phyloP scores from a whole-genome alignment of 805 yeast species.

The Myxozyma sirexii region DNA sequence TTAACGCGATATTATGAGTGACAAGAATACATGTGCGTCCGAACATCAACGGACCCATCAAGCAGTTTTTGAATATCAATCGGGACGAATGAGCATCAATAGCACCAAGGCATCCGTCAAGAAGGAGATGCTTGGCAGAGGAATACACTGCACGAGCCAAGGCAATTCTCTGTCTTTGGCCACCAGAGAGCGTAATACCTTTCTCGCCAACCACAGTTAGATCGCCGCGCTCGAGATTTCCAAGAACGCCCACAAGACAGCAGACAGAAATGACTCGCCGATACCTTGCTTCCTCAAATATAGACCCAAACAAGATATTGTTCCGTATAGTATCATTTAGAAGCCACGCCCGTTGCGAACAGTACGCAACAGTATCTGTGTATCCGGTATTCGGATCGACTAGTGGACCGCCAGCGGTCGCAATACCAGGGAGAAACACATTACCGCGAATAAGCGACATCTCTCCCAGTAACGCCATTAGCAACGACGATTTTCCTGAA shows the following conservation, averaged over 20 bases:
- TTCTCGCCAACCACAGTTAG: conserved; percentile 94
- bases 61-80: conserved; percentile 88
- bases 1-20: conserved; percentile 88
- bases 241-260: conserved; percentile 81
- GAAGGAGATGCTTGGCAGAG: conserved; percentile 71
- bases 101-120: conserved; percentile 94
- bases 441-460: conserved; percentile 62
- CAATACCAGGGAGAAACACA: conserved; percentile 74
- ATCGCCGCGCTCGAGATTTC: conserved; percentile 85
- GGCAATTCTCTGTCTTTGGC: conserved; percentile 95
- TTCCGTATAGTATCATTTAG: conserved; percentile 83
- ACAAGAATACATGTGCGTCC: conserved; percentile 87
- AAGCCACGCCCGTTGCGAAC: conserved; percentile 79
- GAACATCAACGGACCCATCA: conserved; percentile 83
- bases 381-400: conserved; percentile 75
- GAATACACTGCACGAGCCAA: conserved; percentile 93
- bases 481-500: conserved; percentile 80
- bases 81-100: conserved; percentile 95
- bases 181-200: conserved; percentile 94
- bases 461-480: conserved; percentile 84
- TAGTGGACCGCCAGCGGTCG: conserved; percentile 46
- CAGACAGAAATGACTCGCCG: conserved; percentile 81
- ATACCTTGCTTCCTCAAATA: conserved; percentile 77
- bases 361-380: conserved; percentile 63
- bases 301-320: conserved; percentile 79